Conservation (phyloP, 805 yeast genomes). For the Lipomyces mesembrius region DNA sequence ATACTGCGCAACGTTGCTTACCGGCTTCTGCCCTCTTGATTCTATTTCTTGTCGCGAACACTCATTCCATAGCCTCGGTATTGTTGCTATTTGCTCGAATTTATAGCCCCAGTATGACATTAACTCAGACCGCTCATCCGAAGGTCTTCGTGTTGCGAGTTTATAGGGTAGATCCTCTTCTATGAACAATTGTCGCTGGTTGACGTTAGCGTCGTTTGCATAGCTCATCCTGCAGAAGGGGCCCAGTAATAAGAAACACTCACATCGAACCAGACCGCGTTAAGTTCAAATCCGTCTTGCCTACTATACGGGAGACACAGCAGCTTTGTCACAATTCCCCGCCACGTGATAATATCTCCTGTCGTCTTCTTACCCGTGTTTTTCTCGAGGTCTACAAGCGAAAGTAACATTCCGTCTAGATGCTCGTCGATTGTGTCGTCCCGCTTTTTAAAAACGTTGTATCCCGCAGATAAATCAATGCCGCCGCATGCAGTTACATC, state of each 20-base stretch:
- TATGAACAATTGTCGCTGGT: constrained; percentile 49
- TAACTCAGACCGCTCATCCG: constrained; percentile 40
- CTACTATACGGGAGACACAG: constrained; percentile 67
- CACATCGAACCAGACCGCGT: constrained; percentile 67
- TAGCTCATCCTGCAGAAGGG: neutral
- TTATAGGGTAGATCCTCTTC: constrained; percentile 47
- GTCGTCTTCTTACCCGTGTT: constrained; percentile 50
- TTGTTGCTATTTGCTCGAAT: constrained; percentile 78
- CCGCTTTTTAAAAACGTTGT: constrained; percentile 58
- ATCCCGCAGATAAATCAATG: constrained; percentile 70
- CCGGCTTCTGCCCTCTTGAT: constrained; percentile 60
- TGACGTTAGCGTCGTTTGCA: neutral
- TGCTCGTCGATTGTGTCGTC: constrained; percentile 56
- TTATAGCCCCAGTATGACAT: constrained; percentile 58
- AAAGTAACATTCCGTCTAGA: constrained; percentile 61
- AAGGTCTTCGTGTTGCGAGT: constrained; percentile 29
- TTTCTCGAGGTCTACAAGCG: constrained; percentile 62
- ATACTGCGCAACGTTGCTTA: constrained; percentile 77
- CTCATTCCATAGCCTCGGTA: constrained; percentile 75
- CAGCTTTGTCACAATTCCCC: constrained; percentile 81
- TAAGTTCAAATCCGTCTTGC: constrained; percentile 62
- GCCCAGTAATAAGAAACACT: constrained; percentile 38
- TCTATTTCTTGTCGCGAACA: constrained; percentile 71
- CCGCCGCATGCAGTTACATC: constrained; percentile 52
- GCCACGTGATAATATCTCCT: constrained; percentile 75